Evolutionary conservation across 768 basidiomycete species (phyloP).

Genomic region (Russula compacta): DNA sequence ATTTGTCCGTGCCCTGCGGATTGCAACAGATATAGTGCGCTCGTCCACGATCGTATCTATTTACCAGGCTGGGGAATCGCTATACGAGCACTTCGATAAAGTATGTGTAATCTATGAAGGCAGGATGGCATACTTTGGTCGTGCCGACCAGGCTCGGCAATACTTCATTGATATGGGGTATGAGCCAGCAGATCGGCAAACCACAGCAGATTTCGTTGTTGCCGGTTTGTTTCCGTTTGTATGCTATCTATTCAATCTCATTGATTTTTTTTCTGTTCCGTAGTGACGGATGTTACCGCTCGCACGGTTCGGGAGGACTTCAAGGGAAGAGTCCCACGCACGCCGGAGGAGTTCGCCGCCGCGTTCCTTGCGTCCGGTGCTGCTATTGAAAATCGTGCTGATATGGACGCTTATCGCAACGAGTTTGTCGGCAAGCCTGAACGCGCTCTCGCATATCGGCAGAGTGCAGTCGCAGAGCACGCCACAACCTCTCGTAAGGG

Average conservation of each 20-base stretch:
- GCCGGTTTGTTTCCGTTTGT: slow-evolving; percentile 24
- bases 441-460: slow-evolving; percentile 34
- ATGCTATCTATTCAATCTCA: background rate
- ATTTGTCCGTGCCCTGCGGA: slow-evolving; percentile 48
- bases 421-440: slow-evolving; percentile 39
- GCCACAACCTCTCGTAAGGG: slow-evolving; percentile 35
- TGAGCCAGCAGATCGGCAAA: slow-evolving; percentile 45
- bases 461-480: slow-evolving; percentile 43
- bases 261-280: background rate
- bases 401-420: slow-evolving; percentile 37
- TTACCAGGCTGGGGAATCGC: slow-evolving; percentile 71
- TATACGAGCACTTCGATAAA: slow-evolving; percentile 66
- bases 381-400: slow-evolving; percentile 35
- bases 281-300: slow-evolving; percentile 51
- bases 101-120: slow-evolving; percentile 73
- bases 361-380: slow-evolving; percentile 29
- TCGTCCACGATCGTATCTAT: slow-evolving; percentile 66
- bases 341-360: slow-evolving; percentile 46
- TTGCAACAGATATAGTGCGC: slow-evolving; percentile 39
- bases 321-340: slow-evolving; percentile 36
- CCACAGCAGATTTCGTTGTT: slow-evolving; percentile 52
- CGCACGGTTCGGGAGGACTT: slow-evolving; percentile 41
- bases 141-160: slow-evolving; percentile 48
- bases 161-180: slow-evolving; percentile 69
- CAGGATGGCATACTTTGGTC: slow-evolving; percentile 66